Base-by-base conservation (phyloP, 352 stramenopile species). In the Phytophthora sansomeana region DNA sequence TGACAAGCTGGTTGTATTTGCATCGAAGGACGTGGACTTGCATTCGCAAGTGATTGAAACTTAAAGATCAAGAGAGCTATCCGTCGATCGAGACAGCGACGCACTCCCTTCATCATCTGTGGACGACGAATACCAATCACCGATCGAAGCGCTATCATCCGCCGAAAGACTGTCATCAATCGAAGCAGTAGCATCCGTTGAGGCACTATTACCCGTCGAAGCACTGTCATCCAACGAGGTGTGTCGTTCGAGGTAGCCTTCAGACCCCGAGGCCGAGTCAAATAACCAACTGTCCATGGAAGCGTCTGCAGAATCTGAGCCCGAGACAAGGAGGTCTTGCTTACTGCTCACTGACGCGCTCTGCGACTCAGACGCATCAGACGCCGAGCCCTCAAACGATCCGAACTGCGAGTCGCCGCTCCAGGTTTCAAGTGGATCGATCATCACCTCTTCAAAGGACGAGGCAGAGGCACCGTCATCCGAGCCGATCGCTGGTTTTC, bases 41-140 rank as follows among this genome's bases (percentile, higher is more conserved):
- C n/a, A 39, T n/a, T 51, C 6, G 52, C 52, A 51, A 60, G 51
- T 48, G 17, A 28, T 24, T 43, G 19, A 38, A 39, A 19, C 19
- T 35, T 69, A 69, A 21, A 58, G 58, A 6, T 39, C 47, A 17
- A 50, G 24, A 17, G 61, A 69, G 19, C n/a, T 53, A 13, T 64
- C 61, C 46, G 43, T 53, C 30, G 44, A 63, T 38, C 33, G 35
- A 47, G 61, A 69, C 5, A 38, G 11, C 26, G 44, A 69, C 11
- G 55, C 60, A 35, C 41, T 44, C 16, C 11, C n/a, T 4, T 65
- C 57, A 17, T n/a, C 19, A 16, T 26, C 24, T 17, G 36, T 39
- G 1, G 60, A 56, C 16, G 16, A 57, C 13, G 47, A 63, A 38
- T 53, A 13, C 41, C 50, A 62, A n/a, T 47, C 58, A 19, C 6